Percentiles rank a stretch among this genome's conserved stretches.
Conservation (phyloP, 1,284 basidiomycete species). For the Laetiporus sulphureus region DNA sequence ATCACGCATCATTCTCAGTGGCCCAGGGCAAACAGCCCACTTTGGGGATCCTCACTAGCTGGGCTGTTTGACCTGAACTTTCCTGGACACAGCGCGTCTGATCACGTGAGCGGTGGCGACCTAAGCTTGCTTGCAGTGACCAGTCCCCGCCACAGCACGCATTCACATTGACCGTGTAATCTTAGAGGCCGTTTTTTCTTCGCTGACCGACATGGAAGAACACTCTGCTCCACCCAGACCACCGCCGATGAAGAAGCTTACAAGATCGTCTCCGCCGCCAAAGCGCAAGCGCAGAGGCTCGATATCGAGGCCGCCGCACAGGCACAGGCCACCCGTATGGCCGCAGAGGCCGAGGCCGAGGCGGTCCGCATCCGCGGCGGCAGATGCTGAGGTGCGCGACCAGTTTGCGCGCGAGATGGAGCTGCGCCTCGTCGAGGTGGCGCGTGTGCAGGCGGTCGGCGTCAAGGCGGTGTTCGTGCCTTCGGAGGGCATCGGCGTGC, state of each 20-base stretch:
- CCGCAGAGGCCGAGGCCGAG: constrained; percentile 68
- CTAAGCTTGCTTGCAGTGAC: too few relatives aligned
- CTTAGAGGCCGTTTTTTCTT: too few relatives aligned
- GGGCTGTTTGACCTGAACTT: too few relatives aligned
- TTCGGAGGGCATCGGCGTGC: constrained; percentile 45
- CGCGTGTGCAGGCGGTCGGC: constrained; percentile 59
- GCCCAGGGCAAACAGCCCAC: too few relatives aligned
- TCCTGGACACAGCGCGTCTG: too few relatives aligned
- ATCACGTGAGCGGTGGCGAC: too few relatives aligned
- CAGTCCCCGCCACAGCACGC: too few relatives aligned
- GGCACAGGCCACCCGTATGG: constrained; percentile 63
- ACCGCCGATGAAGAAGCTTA: constrained; percentile 72
- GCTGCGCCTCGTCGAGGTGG: constrained; percentile 57
- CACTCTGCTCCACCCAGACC: constrained; percentile 37
- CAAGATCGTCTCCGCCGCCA: constrained; percentile 62
- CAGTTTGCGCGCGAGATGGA: constrained; percentile 72
- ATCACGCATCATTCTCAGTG: too few relatives aligned
- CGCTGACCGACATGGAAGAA: too few relatives aligned
- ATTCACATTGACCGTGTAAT: too few relatives aligned
- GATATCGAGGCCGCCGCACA: constrained; percentile 69
- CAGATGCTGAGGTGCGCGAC: constrained; percentile 54
- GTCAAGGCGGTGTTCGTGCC: constrained; percentile 67
- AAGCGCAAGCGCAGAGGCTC: constrained; percentile 62
- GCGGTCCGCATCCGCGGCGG: constrained; percentile 57
- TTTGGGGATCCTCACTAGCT: too few relatives aligned